Percentiles rank a stretch among this genome's conserved stretches.
These are phyloP conservation scores for Castanospermum australe DNA, from an alignment of 306 rosid genomes.

Conservation along the genomic window DNA sequence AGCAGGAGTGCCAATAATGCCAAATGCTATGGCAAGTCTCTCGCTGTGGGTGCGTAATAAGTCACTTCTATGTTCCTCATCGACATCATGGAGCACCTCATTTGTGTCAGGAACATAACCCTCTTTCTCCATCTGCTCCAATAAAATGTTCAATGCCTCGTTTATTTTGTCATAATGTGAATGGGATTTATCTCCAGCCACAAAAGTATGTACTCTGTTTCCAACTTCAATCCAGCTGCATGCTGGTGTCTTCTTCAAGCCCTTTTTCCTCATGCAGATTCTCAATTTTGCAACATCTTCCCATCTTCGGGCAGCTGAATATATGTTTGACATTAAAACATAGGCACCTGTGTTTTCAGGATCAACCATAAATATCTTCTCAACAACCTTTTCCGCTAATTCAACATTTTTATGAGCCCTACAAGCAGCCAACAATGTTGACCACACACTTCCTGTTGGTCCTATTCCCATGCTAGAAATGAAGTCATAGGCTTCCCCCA, in stretches of 20 bases:
- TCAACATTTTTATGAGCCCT: slow-evolving; percentile 77
- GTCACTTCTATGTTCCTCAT: slow-evolving; percentile 70
- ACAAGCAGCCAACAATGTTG: slow-evolving; percentile 83
- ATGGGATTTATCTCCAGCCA: slow-evolving; percentile 82
- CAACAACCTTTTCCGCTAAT: slow-evolving; percentile 75
- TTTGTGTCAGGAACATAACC: slow-evolving; percentile 66
- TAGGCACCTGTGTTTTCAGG: slow-evolving; percentile 73
- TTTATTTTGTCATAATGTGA: slow-evolving; percentile 60
- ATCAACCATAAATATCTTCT: slow-evolving; percentile 56
- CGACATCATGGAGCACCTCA: slow-evolving; percentile 76
- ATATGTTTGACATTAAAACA: slow-evolving; percentile 67
- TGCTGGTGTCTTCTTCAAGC: slow-evolving; percentile 79
- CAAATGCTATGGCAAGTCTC: slow-evolving; percentile 85
- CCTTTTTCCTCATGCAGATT: slow-evolving; percentile 51
- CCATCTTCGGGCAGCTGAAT: slow-evolving; percentile 77
- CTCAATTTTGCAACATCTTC: slow-evolving; percentile 76
- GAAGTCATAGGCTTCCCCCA: slow-evolving; percentile 72
- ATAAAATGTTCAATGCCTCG: slow-evolving; percentile 53
- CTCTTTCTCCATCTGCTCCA: slow-evolving; percentile 77
- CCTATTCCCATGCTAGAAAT: slow-evolving; percentile 57
- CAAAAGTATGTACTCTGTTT: slow-evolving; percentile 64
- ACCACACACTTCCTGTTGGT: slow-evolving; percentile 83
- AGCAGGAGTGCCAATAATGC: slow-evolving; percentile 76
- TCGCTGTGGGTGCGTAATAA: slow-evolving; percentile 70
- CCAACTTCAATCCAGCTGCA: slow-evolving; percentile 94